Evolutionary conservation across 768 basidiomycete genomes (phyloP), one percentile per base, ranked within the genome.

Genomic region (Russula earlei): DNA sequence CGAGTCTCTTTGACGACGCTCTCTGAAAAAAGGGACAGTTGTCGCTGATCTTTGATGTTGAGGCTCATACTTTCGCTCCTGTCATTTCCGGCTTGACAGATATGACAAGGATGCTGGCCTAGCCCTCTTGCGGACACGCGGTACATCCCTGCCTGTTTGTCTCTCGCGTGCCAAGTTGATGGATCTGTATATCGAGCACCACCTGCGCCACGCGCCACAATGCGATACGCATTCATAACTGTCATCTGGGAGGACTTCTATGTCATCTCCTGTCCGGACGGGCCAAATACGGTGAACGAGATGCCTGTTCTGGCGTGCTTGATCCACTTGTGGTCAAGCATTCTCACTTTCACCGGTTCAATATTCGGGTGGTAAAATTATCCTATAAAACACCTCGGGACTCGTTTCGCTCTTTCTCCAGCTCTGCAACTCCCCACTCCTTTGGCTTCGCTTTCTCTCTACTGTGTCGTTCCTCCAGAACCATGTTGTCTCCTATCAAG

Each of bases 401-500:
- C n/a, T 20, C 9, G 41, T 24, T 24, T 46, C 14, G 25, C 31
- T 41, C n/a, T 34, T 36, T 48, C 45, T 22, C 25, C 40, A 37
- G 40, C 41, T 45, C 38, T 52, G 25, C 41, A 17, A 42, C 52
- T 19, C 17, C n/a, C n/a, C 40, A 7, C 46, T 44, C 22, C 17
- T 24, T 43, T 19, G 20, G n/a, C 24, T 15, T 40, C 45, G 24
- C 44, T 49, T 41, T 47, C 45, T 14, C 22, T 10, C 17, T 20
- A 9, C 33, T 6, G 20, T 14, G 14, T 17, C 17, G 5, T 24
- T 42, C 27, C 41, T 42, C 25, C 33, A 40, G 40, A 20, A 17
- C 3, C 33, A 58, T 58, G 56, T 17, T 54, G 7, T 54, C 38
- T 47, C 44, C 25, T 22, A 2, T 47, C 22, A 58, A 58, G 11